phyloP scores from a whole-genome alignment of 2,329 filamentous ascomycete species.

The Elsinoe fawcettii region DNA sequence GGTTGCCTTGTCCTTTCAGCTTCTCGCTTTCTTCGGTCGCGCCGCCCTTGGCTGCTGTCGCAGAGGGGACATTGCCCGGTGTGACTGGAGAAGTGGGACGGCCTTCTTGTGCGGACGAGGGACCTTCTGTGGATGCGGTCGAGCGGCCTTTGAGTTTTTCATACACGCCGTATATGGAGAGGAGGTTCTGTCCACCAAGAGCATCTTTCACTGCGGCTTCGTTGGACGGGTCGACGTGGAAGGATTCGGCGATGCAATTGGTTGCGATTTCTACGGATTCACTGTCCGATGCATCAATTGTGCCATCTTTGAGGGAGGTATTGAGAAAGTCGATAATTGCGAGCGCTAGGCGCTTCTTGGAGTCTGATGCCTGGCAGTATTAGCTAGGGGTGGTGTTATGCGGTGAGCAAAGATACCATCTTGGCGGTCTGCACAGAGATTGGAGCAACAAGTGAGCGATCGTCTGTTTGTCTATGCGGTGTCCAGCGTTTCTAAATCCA shows the following conservation, averaged over 20 bases:
- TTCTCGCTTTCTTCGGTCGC: constrained; percentile 72
- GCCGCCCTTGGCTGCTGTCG: constrained; percentile 32
- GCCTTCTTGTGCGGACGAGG: constrained; percentile 29
- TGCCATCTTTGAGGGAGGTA: constrained; percentile 78
- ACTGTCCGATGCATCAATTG: constrained; percentile 75
- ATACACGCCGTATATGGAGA: constrained; percentile 90
- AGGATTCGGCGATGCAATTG: constrained; percentile 90
- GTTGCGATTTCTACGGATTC: constrained; percentile 91
- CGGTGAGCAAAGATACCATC: neutral
- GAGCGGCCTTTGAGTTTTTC: constrained; percentile 78
- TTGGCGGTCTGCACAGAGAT: neutral
- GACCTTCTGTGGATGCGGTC: constrained; percentile 38
- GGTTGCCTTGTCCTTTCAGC: constrained; percentile 85
- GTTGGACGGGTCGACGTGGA: constrained; percentile 85
- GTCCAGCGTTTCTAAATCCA: neutral
- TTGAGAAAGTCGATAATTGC: constrained; percentile 94
- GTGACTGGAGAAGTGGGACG: constrained; percentile 26
- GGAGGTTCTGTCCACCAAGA: constrained; percentile 76
- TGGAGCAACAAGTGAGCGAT: no score
- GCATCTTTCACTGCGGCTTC: constrained; percentile 64
- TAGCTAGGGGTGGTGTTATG: constrained; percentile 8
- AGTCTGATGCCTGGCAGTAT: constrained; percentile 34
- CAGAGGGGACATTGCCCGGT: constrained; percentile 39
- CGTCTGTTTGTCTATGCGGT: neutral
- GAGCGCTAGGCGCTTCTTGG: constrained; percentile 84